Percentiles rank a stretch among this genome's conserved stretches.
phyloP scores from a whole-genome alignment of 179 eudicot genomes.

The Silene vulgaris region DNA sequence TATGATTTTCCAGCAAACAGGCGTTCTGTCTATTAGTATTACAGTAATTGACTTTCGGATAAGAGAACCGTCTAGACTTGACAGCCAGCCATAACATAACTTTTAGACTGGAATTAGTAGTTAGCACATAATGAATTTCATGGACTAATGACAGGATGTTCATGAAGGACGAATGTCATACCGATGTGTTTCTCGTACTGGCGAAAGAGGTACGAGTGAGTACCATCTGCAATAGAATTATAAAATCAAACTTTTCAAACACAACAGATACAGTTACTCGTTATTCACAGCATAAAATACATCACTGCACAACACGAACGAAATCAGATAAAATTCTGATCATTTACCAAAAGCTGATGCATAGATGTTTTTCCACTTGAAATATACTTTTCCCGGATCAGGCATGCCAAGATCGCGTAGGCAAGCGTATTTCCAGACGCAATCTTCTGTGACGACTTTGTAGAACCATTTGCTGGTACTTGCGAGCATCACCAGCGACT shows the following conservation, averaged over 20 bases:
- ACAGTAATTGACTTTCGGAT: neutral
- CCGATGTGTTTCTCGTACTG: conserved; percentile 89
- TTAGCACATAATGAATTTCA: neutral
- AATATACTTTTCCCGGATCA: conserved; percentile 49
- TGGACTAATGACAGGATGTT: neutral
- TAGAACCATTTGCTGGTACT: conserved; percentile 73
- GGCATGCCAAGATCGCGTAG: conserved; percentile 79
- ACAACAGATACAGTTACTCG: no score
- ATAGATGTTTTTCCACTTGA: conserved; percentile 71
- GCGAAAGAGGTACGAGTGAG: conserved; percentile 65
- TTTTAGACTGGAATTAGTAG: neutral
- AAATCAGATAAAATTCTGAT: neutral
- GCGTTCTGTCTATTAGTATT: neutral
- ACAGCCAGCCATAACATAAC: neutral
- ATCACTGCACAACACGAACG: neutral
- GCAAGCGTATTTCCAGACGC: conserved; percentile 75
- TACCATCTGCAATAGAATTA: conserved; percentile 56
- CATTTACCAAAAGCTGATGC: conserved; percentile 55
- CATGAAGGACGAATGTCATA: conserved; percentile 18
- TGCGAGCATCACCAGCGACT: conserved; percentile 66
- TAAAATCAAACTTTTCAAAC: neutral
- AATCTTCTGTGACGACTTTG: conserved; percentile 54
- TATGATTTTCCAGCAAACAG: conserved; percentile 17
- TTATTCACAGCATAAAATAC: neutral
- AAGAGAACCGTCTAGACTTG: neutral